Evolutionary conservation across 345 rosid species (phyloP), one percentile per base, ranked within the genome.

Genomic region (Dipteronia dyeriana): DNA sequence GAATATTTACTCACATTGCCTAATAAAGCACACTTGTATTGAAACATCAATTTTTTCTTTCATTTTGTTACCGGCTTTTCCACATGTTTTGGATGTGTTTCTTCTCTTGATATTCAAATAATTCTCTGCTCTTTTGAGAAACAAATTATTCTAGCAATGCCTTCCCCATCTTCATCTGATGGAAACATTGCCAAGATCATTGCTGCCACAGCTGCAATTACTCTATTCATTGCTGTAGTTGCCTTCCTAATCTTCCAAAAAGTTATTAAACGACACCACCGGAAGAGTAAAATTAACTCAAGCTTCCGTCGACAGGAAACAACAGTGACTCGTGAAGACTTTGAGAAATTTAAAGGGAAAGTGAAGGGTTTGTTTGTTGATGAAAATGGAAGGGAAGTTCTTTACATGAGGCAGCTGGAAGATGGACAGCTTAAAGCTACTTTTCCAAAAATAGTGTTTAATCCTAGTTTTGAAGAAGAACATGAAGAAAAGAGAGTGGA

Each of bases 301-400:
- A 84, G 85, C 81, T 87, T 83, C 60, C 79, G 81, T 70, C 38
- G 60, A n/a, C 86, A 73, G 71, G 90, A 76, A 19, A n/a, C 63
- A 31, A 62, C 63, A 23, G 80, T 70, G 79, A 82, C 83, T 19
- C 59, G 65, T 0, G 85, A 82, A 17, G 90, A 86, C 29, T 81
- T 82, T 7, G 71, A 79, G 13, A 68, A 81, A 31, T 81, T 82
- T 8, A 80, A 76, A 0, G 84, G 80, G 38, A 86, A 76, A 73
- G 88, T 90, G 19, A 88, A 85, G 47, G 87, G 89, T 41, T 49
- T 91, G 69, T 76, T 86, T 34, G 81, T 84, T 9, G 84, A 84
- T 9, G 91, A 87, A 75, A 78, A 82, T 7, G 92, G 97, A 2
- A 54, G 38, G 59, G 91, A 92, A 71, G 90, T 89, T 12, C 70